Evolutionary conservation across 2,329 filamentous ascomycete species (phyloP), one percentile per base, ranked within the genome.

Genomic region (Pseudogymnoascus sp.): DNA sequence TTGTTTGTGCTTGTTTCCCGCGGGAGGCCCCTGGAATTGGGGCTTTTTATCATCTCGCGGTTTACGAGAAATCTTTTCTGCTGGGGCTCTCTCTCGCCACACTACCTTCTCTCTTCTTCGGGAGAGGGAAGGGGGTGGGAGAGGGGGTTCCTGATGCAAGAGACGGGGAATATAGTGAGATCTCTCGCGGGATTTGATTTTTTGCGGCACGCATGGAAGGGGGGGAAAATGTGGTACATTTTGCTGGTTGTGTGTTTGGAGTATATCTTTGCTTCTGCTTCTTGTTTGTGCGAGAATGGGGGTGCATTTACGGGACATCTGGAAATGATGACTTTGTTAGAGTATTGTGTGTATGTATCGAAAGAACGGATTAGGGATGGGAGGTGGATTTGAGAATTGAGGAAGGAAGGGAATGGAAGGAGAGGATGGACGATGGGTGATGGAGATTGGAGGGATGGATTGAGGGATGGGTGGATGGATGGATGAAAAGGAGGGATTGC

Each of bases 261-360:
- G 46, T 53, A 53, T 18, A 18, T 23, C 31, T 31, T 53, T 50
- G 36, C 12, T 53, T 31, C 25, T 53, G 46, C 25, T 53, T 53
- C 46, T 53, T 53, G 46, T 53, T 53, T 53, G 31, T 44, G 46
- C 46, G 46, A 53, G 46, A 53, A 16, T 3, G 25, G 46, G 40
- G 46, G 25, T 31, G 25, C 46, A 53, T 53, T 53, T 53, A 53
- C 46, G 46, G 46, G 46, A 53, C 46, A 53, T 53, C 46, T 53
- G 46, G 46, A 53, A 53, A 53, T 53, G 46, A 53, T 53, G 46
- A 53, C 46, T 53, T 53, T 53, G 46, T 53, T 53, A 53, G 25
- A 53, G 46, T 53, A 53, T 44, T 53, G 46, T 53, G 46, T 31
- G 46, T 31, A 53, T 53, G 25, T 53, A 53, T 31, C 25, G 46